Evolutionary conservation across 2,329 filamentous ascomycete genomes (phyloP).

Genomic region (Fusarium drepaniforme): DNA sequence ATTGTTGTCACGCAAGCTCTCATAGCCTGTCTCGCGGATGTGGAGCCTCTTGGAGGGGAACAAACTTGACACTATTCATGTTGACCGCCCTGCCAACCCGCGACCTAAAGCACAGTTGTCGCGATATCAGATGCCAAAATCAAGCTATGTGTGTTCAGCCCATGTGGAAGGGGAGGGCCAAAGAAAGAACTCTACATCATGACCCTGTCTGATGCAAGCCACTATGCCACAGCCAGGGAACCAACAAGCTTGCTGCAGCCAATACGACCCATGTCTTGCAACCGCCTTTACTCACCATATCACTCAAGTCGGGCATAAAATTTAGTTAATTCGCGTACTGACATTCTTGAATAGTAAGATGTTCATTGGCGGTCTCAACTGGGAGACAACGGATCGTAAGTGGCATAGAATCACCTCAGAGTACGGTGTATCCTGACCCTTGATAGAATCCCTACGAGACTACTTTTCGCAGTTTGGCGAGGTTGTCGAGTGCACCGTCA

Average conservation of each 20-base stretch:
- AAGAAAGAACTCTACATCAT: slow-evolving; percentile 6
- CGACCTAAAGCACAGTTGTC: slow-evolving; percentile 1
- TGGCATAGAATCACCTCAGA: slow-evolving; percentile 24
- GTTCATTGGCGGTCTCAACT: slow-evolving; percentile 99
- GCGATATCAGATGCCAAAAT: slow-evolving; percentile 1
- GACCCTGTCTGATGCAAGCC: slow-evolving; percentile 36
- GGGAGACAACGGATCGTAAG: slow-evolving; percentile 99
- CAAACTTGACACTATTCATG: background rate
- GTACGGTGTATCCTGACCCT: slow-evolving; percentile 19
- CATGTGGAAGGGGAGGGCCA: slow-evolving; percentile 7
- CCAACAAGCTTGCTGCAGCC: slow-evolving; percentile 21
- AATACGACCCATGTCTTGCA: slow-evolving; percentile 12
- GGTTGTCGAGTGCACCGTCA: slow-evolving; percentile 98
- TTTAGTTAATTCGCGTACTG: slow-evolving; percentile 24
- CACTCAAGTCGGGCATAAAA: slow-evolving; percentile 3
- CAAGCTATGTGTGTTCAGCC: background rate
- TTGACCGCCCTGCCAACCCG: slow-evolving; percentile 5
- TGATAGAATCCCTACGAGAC: slow-evolving; percentile 89
- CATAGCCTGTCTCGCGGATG: slow-evolving; percentile 14
- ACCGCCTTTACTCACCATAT: slow-evolving; percentile 14
- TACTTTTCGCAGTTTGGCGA: slow-evolving; percentile 99
- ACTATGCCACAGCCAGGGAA: slow-evolving; percentile 34
- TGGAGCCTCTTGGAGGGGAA: slow-evolving; percentile 1
- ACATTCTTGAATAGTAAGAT: slow-evolving; percentile 80
- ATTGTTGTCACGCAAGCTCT: slow-evolving; percentile 20